These are phyloP conservation scores for Kodamaea arcana DNA, from an alignment of 1,139 yeast species.

Conservation along the genomic window DNA sequence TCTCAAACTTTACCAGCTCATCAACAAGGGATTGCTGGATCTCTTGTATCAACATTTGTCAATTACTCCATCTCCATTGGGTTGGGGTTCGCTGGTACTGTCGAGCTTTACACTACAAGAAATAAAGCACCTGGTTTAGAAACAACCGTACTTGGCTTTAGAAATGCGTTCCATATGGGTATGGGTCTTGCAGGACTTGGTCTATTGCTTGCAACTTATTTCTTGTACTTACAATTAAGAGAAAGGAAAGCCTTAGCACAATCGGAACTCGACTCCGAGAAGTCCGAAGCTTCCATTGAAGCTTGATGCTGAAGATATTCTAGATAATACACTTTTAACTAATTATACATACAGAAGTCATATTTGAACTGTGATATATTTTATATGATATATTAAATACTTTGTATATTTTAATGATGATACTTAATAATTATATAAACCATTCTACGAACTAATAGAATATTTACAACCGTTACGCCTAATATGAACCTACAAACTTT, in stretches of 20 bases:
- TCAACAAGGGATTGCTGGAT: conserved; percentile 65
- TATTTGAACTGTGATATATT: no score
- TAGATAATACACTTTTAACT: no score
- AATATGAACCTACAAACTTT: no score
- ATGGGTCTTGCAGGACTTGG: conserved; percentile 51
- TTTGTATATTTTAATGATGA: no score
- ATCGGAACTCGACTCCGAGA: background rate
- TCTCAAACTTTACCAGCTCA: conserved; percentile 47
- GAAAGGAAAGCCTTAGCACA: background rate
- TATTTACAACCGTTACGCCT: no score
- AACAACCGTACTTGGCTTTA: conserved; percentile 30
- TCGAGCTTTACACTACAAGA: conserved; percentile 41
- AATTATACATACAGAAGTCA: no score
- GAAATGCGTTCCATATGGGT: conserved; percentile 46
- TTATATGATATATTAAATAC: no score
- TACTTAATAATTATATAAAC: no score
- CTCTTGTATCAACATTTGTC: conserved; percentile 56
- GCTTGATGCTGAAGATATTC: no score
- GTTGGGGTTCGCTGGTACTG: conserved; percentile 62
- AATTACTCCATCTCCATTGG: conserved; percentile 64
- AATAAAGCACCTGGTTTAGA: conserved; percentile 22
- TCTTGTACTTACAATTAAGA: conserved; percentile 10
- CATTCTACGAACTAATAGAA: no score
- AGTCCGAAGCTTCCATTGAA: no score
- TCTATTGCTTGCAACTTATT: conserved; percentile 23